Base-by-base conservation (phyloP, 306 rosid species). In the Prunus dulcis region DNA sequence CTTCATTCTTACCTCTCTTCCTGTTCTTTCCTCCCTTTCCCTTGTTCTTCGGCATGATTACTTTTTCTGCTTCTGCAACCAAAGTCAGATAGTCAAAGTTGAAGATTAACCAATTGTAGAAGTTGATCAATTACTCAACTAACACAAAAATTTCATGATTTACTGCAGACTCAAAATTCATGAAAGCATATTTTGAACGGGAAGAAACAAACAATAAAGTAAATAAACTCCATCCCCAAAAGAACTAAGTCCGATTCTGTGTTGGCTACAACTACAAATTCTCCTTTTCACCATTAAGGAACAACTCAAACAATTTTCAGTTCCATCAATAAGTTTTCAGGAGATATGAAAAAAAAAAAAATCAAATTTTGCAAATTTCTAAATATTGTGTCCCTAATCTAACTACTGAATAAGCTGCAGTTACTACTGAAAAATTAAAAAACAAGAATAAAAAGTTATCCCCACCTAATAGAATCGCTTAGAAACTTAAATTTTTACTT, bases 21-120 rank as follows among this genome's bases (percentile, higher is more conserved):
- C 89, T 83, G 71, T 86, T 83, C 81, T 86, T 80, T 58, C 87
- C 87, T 78, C 83, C 85, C 71, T 83, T 86, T 50, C 87, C 89
- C 82, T 86, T 86, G 68, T 86, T 86, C 87, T 86, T 83, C 15
- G 89, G 89, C 85, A 83, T 86, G 76, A 3, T 70, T 74, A 30
- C 69, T 13, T 67, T 17, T 46, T 77, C 78, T 65, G 65, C 23
- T 57, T 28, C 57, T 30, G 62, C 73, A 74, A 4, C 14, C 47
- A 10, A 71, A 20, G 14, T 78, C 25, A 80, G 66, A 23, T 2
- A 69, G 32, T 14, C 69, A 65, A 52, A 30, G 15, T 2, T 2
- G 7, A 74, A 61, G 15, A 22, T 15, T 14, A 53, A 22, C 19
- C 12, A 41, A 27, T 32, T 7, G 15, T 6, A 69, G 4, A 49